Percentiles rank a stretch among this genome's conserved stretches.
Evolutionary conservation across 1,284 basidiomycete genomes (phyloP).

Genomic region (Ceratobasidium sp.): DNA sequence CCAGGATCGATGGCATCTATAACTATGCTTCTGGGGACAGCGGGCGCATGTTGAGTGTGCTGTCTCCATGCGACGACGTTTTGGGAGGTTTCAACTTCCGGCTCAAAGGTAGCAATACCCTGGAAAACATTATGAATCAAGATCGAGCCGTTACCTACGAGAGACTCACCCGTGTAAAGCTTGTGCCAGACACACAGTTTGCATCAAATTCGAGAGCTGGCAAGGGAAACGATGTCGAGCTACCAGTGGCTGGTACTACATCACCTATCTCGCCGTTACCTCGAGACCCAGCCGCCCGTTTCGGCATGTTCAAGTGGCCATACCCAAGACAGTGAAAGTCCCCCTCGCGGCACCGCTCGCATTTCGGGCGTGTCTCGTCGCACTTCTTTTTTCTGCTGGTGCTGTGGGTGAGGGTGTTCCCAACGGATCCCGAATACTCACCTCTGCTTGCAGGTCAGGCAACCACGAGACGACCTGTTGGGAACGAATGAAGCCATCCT

Average conservation of each 20-base stretch:
- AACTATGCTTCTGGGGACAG: not conserved
- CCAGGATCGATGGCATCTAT: not conserved
- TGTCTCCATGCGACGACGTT: not conserved
- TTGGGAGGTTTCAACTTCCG: not conserved
- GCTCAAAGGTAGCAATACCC: too few species aligned
- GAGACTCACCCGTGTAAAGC: not conserved
- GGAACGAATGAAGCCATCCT: not conserved
- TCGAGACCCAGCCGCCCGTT: not conserved
- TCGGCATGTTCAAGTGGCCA: conserved; percentile 8
- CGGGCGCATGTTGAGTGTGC: not conserved
- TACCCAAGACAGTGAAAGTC: conserved; percentile 25
- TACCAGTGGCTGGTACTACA: not conserved
- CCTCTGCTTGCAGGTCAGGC: conserved; percentile 25
- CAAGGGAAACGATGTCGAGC: not conserved
- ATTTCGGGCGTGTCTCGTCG: conserved; percentile 21
- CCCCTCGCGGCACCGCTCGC: conserved; percentile 11
- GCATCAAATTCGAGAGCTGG: not conserved
- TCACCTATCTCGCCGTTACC: too few species aligned
- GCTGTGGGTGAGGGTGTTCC: not conserved
- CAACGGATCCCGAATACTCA: too few species aligned
- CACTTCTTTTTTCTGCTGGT: conserved; percentile 25
- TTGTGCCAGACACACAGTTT: not conserved
- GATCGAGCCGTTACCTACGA: not conserved
- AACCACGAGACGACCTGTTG: conserved; percentile 4
- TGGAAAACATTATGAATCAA: not conserved